phyloP scores from a whole-genome alignment of 257 asterid genomes.

The Coffea canephora region DNA sequence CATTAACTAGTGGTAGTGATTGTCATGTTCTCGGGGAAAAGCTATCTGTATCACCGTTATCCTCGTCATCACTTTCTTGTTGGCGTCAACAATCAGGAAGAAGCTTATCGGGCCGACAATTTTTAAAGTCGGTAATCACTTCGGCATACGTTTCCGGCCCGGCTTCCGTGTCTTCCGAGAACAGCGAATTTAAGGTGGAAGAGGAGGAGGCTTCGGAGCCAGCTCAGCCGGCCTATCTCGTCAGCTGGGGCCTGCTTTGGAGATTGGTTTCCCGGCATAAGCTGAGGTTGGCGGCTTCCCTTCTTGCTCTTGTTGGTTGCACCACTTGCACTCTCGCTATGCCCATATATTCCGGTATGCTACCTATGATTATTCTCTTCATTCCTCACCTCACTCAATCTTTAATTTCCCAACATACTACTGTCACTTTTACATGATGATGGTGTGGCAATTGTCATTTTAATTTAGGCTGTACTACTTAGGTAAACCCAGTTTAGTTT shows the following conservation, averaged over 20 bases:
- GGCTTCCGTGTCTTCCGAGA: constrained; percentile 29
- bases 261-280: constrained; percentile 62
- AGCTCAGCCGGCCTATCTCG: constrained; percentile 50
- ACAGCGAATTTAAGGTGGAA: constrained; percentile 52
- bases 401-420: background rate
- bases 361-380: too few relatives aligned
- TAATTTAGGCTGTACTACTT: too few relatives aligned
- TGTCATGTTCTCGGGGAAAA: constrained; percentile 4
- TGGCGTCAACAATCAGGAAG: constrained; percentile 8
- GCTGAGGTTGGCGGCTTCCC: constrained; percentile 57
- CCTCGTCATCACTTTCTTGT: constrained; percentile 23
- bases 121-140: constrained; percentile 16
- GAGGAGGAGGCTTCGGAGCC: constrained; percentile 10
- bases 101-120: background rate
- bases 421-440: too few relatives aligned
- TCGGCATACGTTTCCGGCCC: constrained; percentile 19
- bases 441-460: background rate
- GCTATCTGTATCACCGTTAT: constrained; percentile 9
- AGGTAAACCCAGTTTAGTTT: too few relatives aligned
- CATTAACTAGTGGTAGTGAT: background rate
- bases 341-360: constrained; percentile 73
- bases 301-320: constrained; percentile 62
- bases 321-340: constrained; percentile 71
- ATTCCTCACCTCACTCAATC: background rate
- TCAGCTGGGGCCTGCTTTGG: constrained; percentile 88